Percentiles rank a stretch among this genome's conserved stretches.
These are phyloP conservation scores for Rhododendron ovatum DNA, from an alignment of 148 eudicot species.

Conservation along the genomic window DNA sequence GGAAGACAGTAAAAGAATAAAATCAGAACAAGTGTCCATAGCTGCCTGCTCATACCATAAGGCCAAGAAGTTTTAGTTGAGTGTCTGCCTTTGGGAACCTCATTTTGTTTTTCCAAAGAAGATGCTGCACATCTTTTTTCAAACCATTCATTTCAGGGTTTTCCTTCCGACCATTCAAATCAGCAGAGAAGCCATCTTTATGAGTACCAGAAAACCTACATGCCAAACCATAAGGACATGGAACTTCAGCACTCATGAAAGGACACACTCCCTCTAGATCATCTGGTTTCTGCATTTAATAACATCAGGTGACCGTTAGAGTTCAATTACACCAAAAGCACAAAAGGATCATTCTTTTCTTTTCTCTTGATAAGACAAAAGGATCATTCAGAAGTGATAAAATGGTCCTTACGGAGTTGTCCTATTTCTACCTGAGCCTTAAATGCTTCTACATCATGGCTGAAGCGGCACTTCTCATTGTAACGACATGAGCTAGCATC, in stretches of 20 bases:
- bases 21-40: not conserved
- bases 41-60: slow-evolving; percentile 41
- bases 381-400: not conserved
- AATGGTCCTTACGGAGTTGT: not conserved
- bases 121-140: slow-evolving; percentile 85
- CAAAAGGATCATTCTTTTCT: not conserved
- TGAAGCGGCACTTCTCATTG: slow-evolving; percentile 72
- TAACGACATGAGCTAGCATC: slow-evolving; percentile 55
- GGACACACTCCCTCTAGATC: slow-evolving; percentile 88
- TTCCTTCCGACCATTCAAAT: slow-evolving; percentile 24
- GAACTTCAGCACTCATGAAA: slow-evolving; percentile 42
- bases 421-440: slow-evolving; percentile 50
- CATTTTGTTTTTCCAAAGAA: slow-evolving; percentile 94
- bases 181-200: slow-evolving; percentile 33
- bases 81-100: slow-evolving; percentile 73
- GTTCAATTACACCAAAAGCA: not conserved
- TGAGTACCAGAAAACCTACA: slow-evolving; percentile 83
- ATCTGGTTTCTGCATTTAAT: slow-evolving; percentile 59
- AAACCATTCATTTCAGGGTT: slow-evolving; percentile 59
- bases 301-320: slow-evolving; percentile 4
- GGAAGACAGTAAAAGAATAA: not conserved
- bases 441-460: slow-evolving; percentile 85
- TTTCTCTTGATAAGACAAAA: not conserved
- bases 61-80: slow-evolving; percentile 73
- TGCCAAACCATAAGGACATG: slow-evolving; percentile 77